Evolutionary conservation across 441 rosid species (phyloP).

Genomic region (Jatropha multifida): DNA sequence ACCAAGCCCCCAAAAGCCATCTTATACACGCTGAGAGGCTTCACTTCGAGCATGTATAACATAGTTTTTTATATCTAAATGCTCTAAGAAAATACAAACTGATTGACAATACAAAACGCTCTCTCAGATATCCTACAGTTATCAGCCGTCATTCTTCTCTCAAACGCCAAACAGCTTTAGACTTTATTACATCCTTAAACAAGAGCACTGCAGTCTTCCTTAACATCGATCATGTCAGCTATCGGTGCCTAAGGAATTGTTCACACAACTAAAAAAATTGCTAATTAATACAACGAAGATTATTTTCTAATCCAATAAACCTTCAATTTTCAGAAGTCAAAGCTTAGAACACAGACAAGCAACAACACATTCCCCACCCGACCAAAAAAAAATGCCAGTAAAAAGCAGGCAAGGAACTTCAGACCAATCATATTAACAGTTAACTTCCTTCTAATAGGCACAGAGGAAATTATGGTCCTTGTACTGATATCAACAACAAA

Average conservation of each 20-base stretch:
- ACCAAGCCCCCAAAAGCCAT: not conserved
- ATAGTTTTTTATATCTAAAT: not conserved
- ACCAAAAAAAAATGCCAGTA: not conserved
- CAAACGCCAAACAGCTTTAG: not conserved
- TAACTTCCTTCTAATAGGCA: not conserved
- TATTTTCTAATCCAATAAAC: not conserved
- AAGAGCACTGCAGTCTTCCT: not conserved
- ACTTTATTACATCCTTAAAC: not conserved
- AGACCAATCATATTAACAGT: not conserved
- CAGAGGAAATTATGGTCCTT: not conserved
- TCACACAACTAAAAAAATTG: not conserved
- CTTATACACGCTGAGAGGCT: not conserved
- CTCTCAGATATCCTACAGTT: not conserved
- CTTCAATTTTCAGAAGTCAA: not conserved
- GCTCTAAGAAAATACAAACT: not conserved
- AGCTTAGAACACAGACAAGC: not conserved
- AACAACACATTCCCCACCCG: too few species aligned
- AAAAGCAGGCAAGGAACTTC: not conserved
- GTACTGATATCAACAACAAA: not conserved
- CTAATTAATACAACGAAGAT: too few species aligned
- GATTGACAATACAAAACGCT: not conserved
- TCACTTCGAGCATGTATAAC: not conserved
- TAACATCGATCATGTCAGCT: not conserved
- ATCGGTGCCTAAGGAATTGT: not conserved
- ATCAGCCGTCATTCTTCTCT: not conserved